Conservation (phyloP, 2,329 filamentous ascomycete genomes). For the Penicillium sp. region DNA sequence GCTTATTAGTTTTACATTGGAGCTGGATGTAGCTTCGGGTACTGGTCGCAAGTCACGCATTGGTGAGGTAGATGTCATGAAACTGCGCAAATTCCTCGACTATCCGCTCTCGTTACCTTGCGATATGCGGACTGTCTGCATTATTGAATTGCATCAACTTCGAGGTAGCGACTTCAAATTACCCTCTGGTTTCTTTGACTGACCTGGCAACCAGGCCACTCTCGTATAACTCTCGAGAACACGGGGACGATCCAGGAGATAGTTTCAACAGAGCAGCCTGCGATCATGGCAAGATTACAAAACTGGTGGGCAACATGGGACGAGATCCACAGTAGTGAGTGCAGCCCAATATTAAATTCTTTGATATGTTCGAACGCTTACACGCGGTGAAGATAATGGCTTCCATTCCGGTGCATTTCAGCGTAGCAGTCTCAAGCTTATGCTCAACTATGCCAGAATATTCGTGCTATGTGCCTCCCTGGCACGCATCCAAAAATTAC, state of each 20-base stretch:
- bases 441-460: slow-evolving; percentile 33
- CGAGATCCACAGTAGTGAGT: slow-evolving; percentile 32
- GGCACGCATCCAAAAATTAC: slow-evolving; percentile 35
- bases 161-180: slow-evolving; percentile 19
- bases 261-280: slow-evolving; percentile 26
- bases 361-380: not conserved
- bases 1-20: slow-evolving; percentile 34
- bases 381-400: slow-evolving; percentile 27
- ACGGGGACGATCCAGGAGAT: slow-evolving; percentile 25
- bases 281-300: slow-evolving; percentile 30
- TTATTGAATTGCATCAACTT: slow-evolving; percentile 36
- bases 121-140: slow-evolving; percentile 34
- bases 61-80: slow-evolving; percentile 31
- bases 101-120: slow-evolving; percentile 34
- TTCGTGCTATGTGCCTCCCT: slow-evolving; percentile 32
- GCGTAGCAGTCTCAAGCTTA: slow-evolving; percentile 32
- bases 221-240: slow-evolving; percentile 29
- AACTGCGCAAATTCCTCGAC: slow-evolving; percentile 33
- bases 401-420: slow-evolving; percentile 37
- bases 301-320: slow-evolving; percentile 37
- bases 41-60: slow-evolving; percentile 35
- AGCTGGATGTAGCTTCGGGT: slow-evolving; percentile 34
- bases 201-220: slow-evolving; percentile 19
- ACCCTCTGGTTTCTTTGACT: not conserved
- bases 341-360: not conserved